phyloP scores from a whole-genome alignment of 2,329 filamentous ascomycete species.

The Cytospora mali region DNA sequence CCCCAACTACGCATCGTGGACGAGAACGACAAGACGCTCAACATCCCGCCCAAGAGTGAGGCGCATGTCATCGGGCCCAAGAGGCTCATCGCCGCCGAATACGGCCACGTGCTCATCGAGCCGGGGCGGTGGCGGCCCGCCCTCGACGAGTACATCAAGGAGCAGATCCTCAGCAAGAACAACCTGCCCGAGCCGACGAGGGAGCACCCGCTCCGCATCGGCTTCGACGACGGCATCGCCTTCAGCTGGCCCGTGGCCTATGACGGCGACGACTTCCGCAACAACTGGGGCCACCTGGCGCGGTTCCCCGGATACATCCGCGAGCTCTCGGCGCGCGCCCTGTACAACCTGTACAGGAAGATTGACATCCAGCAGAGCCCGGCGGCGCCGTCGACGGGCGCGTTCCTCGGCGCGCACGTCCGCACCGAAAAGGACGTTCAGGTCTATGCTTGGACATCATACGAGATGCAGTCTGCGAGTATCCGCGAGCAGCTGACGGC shows the following conservation, averaged over 20 bases:
- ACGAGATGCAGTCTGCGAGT: slow-evolving; percentile 9
- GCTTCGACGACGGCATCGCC: slow-evolving; percentile 22
- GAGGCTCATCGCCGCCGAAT: slow-evolving; percentile 1
- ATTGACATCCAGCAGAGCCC: slow-evolving; percentile 20
- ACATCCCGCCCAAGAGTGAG: slow-evolving; percentile 21
- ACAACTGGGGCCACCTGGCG: slow-evolving; percentile 22
- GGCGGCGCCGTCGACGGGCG: slow-evolving; percentile 1
- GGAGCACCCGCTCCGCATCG: slow-evolving; percentile 17
- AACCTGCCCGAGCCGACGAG: neutral
- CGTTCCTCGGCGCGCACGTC: slow-evolving; percentile 26
- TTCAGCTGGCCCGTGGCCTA: slow-evolving; percentile 25
- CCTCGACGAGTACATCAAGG: slow-evolving; percentile 10
- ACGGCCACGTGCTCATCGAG: slow-evolving; percentile 17
- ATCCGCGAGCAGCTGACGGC: slow-evolving; percentile 17
- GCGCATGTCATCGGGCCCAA: slow-evolving; percentile 7
- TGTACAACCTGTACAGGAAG: slow-evolving; percentile 22
- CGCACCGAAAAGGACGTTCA: slow-evolving; percentile 24
- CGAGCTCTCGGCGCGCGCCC: slow-evolving; percentile 22
- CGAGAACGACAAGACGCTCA: slow-evolving; percentile 4
- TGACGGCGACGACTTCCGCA: slow-evolving; percentile 22
- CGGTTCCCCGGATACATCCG: slow-evolving; percentile 17
- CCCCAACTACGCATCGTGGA: slow-evolving; percentile 25
- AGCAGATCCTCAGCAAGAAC: neutral
- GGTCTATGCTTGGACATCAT: slow-evolving; percentile 24
- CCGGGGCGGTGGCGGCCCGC: slow-evolving; percentile 12